Base-by-base conservation (phyloP, 768 basidiomycete genomes). In the Rossbeevera mucosa region DNA sequence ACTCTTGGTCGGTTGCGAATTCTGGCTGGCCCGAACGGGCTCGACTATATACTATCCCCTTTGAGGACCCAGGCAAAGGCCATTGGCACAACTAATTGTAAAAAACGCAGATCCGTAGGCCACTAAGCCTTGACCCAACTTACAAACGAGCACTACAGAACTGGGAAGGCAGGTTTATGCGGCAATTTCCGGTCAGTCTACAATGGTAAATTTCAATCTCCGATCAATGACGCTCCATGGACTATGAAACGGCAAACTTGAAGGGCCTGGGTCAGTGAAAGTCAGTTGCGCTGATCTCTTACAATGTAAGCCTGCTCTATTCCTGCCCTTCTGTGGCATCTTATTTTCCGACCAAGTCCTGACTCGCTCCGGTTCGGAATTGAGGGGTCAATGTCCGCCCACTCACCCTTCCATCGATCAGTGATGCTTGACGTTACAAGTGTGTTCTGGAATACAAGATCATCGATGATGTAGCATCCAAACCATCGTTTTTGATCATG, bases 331-430 rank as follows among this genome's bases (percentile, higher is more conserved):
- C 47, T 55, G 61, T 52, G 52, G 53, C 55, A 54, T 44, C 3
- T 50, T 40, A 55, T 58, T 55, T 60, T 45, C 60, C 55, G 20
- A 24, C 3, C 24, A 47, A 47, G 26, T 5, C 18, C 28, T 42
- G 43, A 25, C 22, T 31, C 46, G 25, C 46, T 30, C 29, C 41
- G 1, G 18, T 20, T 24, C 33, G 20, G 20, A 9, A 24, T 5
- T 16, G 56, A 36, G 47, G 47, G 41, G 51, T 51, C 52, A n/a
- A 42, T 55, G 8, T 49, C 38, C 41, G 45, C n/a, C 22, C 18
- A 40, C 26, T 36, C 38, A 5, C 36, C 24, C 41, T 44, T 46
- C 48, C 16, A 36, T 47, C 48, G 44, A 12, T 36, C 28, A 16
- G 18, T 22, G n/a, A 29, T 20, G 14, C 26, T 5, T 16, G 33